A percentile compares a stretch with the other conserved stretches of the same genome.
Conservation (phyloP, 768 basidiomycete genomes). For the Tricholoma sp. region DNA sequence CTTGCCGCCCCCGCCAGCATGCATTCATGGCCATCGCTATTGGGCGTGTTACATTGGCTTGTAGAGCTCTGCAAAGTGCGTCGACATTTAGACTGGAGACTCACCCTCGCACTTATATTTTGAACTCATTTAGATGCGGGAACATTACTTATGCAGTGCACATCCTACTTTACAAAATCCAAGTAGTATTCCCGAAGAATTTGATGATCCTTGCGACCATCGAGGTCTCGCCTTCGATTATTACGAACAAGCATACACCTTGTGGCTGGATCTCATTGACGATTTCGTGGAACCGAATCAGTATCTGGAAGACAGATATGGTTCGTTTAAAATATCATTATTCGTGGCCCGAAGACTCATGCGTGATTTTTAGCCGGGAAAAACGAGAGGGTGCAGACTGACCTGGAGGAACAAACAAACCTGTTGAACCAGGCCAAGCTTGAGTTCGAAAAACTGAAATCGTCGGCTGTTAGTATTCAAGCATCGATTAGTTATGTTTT, state of each 20-base stretch:
- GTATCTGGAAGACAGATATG: conserved; percentile 69
- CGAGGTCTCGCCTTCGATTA: conserved; percentile 75
- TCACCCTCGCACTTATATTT: background rate
- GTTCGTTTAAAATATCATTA: conserved; percentile 33
- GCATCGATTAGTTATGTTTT: background rate
- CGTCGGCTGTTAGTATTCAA: conserved; percentile 44
- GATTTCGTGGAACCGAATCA: conserved; percentile 67
- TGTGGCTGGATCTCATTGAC: conserved; percentile 65
- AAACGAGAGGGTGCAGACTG: conserved; percentile 60
- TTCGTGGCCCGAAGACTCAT: conserved; percentile 4
- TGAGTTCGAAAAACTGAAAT: conserved; percentile 55
- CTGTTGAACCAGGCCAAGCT: conserved; percentile 40
- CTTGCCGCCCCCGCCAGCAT: conserved; percentile 83
- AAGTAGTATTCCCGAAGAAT: conserved; percentile 62
- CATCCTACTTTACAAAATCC: conserved; percentile 66
- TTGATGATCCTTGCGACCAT: conserved; percentile 70
- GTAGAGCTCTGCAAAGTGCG: conserved; percentile 78
- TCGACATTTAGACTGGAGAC: conserved; percentile 3
- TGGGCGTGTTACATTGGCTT: conserved; percentile 92
- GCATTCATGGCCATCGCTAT: conserved; percentile 86
- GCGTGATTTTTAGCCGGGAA: conserved; percentile 48
- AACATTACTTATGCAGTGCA: conserved; percentile 51
- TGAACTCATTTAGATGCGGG: conserved; percentile 33
- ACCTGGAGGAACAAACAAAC: conserved; percentile 54
- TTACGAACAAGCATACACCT: conserved; percentile 57